Evolutionary conservation across 2,329 filamentous ascomycete species (phyloP).

Genomic region (Aspergillus terreus): DNA sequence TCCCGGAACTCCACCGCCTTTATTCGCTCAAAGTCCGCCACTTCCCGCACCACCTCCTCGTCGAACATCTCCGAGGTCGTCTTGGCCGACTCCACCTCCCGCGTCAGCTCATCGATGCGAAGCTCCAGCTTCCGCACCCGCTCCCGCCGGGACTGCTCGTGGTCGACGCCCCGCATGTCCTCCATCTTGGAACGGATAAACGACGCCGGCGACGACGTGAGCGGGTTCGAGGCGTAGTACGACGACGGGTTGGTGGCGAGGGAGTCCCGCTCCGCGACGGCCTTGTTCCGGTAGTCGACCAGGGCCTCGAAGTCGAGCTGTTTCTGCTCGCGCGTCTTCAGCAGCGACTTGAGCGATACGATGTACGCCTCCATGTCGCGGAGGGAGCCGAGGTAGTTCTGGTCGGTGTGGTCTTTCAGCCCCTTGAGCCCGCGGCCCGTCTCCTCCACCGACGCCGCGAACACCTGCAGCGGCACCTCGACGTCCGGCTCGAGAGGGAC

Average conservation of each 20-base stretch:
- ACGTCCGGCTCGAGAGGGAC: conserved; percentile 85
- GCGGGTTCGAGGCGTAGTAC: conserved; percentile 52
- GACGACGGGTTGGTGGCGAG: conserved; percentile 62
- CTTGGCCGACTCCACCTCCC: conserved; percentile 83
- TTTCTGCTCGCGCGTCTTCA: conserved; percentile 94
- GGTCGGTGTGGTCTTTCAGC: conserved; percentile 89
- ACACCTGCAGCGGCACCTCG: conserved; percentile 75
- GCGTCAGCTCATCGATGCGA: conserved; percentile 84
- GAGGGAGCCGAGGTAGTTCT: conserved; percentile 88
- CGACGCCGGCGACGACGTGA: conserved; percentile 66
- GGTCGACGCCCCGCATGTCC: conserved; percentile 93
- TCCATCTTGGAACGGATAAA: conserved; percentile 94
- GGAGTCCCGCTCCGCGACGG: conserved; percentile 77
- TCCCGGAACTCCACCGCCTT: conserved; percentile 89
- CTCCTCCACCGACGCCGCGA: conserved; percentile 81
- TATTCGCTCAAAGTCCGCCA: conserved; percentile 92
- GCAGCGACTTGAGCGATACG: conserved; percentile 75
- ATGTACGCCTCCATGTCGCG: conserved; percentile 97
- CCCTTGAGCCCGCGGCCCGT: conserved; percentile 71
- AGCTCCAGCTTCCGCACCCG: conserved; percentile 86
- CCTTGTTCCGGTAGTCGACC: conserved; percentile 92
- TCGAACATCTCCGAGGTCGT: conserved; percentile 89
- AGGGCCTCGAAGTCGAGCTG: conserved; percentile 96
- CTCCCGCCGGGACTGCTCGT: conserved; percentile 85
- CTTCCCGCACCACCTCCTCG: conserved; percentile 90